Evolutionary conservation across 495 filamentous ascomycete species (phyloP).

Genomic region (Podospora pseudoanserina): DNA sequence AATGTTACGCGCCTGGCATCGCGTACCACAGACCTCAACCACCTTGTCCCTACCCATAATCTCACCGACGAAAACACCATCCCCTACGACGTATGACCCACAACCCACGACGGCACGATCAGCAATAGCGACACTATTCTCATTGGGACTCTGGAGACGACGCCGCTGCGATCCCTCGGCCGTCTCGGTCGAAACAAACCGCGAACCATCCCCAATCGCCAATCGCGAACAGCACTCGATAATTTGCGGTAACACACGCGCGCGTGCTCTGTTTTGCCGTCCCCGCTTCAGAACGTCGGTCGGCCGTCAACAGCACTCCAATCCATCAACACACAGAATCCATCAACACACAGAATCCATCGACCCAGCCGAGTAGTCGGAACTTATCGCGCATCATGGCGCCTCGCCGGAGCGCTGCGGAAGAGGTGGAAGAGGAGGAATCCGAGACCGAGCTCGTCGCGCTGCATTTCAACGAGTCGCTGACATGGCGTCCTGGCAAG

Average conservation of each 20-base stretch:
- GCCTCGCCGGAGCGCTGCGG: slow-evolving; percentile 34
- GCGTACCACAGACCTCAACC: slow-evolving; percentile 1
- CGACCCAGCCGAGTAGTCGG: background rate
- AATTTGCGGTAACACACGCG: slow-evolving; percentile 10
- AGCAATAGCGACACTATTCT: background rate
- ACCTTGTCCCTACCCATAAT: background rate
- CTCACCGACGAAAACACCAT: background rate
- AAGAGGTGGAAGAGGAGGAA: slow-evolving; percentile 32
- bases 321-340: slow-evolving; percentile 1
- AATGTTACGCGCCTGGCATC: background rate
- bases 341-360: background rate
- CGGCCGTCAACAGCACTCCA: background rate
- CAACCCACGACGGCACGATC: background rate
- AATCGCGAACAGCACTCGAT: slow-evolving; percentile 8
- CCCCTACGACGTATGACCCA: background rate
- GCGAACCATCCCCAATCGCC: background rate
- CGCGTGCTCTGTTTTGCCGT: background rate
- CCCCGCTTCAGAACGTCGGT: slow-evolving; percentile 1
- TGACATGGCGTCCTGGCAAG: slow-evolving; percentile 91
- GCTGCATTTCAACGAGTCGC: slow-evolving; percentile 75
- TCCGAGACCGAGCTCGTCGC: slow-evolving; percentile 27
- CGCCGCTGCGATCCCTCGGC: background rate
- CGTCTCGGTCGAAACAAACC: slow-evolving; percentile 1
- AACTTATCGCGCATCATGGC: slow-evolving; percentile 30
- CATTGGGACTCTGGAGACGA: background rate